Base-by-base conservation (phyloP, 2,329 filamentous ascomycete genomes). In the Periconia macrospinosa region DNA sequence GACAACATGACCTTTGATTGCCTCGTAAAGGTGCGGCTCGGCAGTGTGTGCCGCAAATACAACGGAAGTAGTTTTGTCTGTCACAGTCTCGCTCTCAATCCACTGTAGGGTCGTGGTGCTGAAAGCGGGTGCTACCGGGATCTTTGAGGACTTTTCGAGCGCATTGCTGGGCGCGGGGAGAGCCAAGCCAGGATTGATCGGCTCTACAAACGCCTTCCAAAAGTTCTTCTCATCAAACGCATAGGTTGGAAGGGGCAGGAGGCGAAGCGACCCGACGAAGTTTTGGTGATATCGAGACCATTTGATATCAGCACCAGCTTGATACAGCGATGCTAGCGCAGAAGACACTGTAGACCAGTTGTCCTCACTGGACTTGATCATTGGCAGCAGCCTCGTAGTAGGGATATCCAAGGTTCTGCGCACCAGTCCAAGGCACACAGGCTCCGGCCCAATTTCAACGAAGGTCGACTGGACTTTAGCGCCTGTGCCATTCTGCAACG, bases 271-370 rank as follows among this genome's bases (percentile, higher is more conserved):
- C 2, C 18, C 15, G 8, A 35, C 68, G 17, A 80, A 75, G 2
- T 69, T 70, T 2, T 65, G 56, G 52, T 79, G 72, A 23, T 20
- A 86, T 65, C 85, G 84, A 43, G 80, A 78, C 84, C 85, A 90
- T 57, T 84, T 74, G 20, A 89, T 71, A 10, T 77, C 70, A 2
- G 85, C 60, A 0, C 85, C 86, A 1, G 73, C 75, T 1, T 66
- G 67, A 66, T 88, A 80, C 0, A 89, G 71, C 0, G 76, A 70
- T 49, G 75, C 75, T 37, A 18, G 30, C 44, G 14, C 18, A 23
- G 9, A 58, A 2, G 77, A 72, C 1, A 88, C 66, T 0, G 81
- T 45, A 10, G n/a, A 18, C 52, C 53, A 60, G 13, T 30, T 20
- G 14, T 46, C 37, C 23, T 45, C 15, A 5, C 8, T 17, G 7